phyloP scores from a whole-genome alignment of 768 basidiomycete species.

The Neoboletus magnificus region DNA sequence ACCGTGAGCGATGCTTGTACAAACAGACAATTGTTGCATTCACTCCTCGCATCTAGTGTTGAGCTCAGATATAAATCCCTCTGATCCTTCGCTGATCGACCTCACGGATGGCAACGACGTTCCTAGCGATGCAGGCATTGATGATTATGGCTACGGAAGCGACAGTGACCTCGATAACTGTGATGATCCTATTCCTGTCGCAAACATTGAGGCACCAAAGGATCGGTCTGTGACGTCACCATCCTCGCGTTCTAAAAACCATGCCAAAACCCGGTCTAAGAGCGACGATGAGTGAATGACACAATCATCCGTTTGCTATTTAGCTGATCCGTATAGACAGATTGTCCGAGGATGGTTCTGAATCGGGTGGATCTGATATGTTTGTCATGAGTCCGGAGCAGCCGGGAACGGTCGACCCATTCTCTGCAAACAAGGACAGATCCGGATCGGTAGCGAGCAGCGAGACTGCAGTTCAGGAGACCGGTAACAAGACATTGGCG shows the following conservation, averaged over 20 bases:
- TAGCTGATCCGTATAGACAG: slow-evolving; percentile 6
- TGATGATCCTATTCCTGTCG: background rate
- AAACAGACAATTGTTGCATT: background rate
- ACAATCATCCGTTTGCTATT: background rate
- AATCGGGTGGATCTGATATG: slow-evolving; percentile 14
- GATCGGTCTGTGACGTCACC: background rate
- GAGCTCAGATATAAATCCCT: slow-evolving; percentile 7
- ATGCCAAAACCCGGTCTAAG: background rate
- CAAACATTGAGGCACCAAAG: background rate
- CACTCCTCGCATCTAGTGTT: slow-evolving; percentile 7
- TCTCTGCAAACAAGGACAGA: background rate
- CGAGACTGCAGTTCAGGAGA: slow-evolving; percentile 3
- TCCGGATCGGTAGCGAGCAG: slow-evolving; percentile 3
- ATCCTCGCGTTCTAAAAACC: background rate
- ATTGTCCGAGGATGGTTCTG: slow-evolving; percentile 11
- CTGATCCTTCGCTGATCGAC: slow-evolving; percentile 11
- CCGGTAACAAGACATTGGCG: background rate
- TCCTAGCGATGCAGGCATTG: slow-evolving; percentile 1
- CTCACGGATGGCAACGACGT: slow-evolving; percentile 13
- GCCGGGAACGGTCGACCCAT: background rate
- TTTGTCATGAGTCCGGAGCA: slow-evolving; percentile 19
- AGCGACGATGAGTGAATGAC: slow-evolving; percentile 7
- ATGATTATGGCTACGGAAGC: slow-evolving; percentile 31
- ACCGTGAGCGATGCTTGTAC: slow-evolving; percentile 13
- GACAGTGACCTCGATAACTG: slow-evolving; percentile 37